Base-by-base conservation (phyloP, 345 rosid species). In the Populus nigra region DNA sequence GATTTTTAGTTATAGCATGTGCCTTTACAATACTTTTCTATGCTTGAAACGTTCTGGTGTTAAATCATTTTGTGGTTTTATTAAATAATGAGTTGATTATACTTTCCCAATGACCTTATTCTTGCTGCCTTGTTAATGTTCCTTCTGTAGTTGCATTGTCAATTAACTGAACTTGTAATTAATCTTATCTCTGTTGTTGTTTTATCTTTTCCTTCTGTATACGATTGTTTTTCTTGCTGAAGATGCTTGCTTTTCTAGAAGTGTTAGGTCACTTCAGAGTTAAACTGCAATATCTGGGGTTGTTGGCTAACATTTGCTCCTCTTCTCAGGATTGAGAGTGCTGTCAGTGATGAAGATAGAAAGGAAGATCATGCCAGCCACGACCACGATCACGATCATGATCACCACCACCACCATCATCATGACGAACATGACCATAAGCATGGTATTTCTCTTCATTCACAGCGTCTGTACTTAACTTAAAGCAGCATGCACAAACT, bases 311-410 rank as follows among this genome's bases (percentile, higher is more conserved):
- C 66, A 13, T 69, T 71, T 69, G 25, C 72, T 69, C 65, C 47
- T 68, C 68, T 74, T 86, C 50, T 18, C 87, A 95, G 99, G 88
- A 95, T 93, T 69, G 99, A 90, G 86, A 91, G 91, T 87, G 81
- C 91, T 69, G 91, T 95, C 50, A 85, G 75, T 80, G 86, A 85
- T 55, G 93, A 89, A 33, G 86, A 53, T 39, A 83, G 86, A 68
- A 88, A 87, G 84, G 88, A 88, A 69, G 92, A 87, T 68, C 90
- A 86, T 79, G 80, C 72, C 27, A 70, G 75, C 59, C 88, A 88
- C 66, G 80, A 76, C 11, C 76, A 91, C 31, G 82, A 86, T 39
- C 90, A 86, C 27, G 76, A 85, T 8, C 91, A 89, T 31, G 73
- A 31, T 31, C 33, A 31, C 33, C 33, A 31, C 33, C 33, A 87